Conservation (phyloP, 805 yeast species). For the Saturnispora dispora region DNA sequence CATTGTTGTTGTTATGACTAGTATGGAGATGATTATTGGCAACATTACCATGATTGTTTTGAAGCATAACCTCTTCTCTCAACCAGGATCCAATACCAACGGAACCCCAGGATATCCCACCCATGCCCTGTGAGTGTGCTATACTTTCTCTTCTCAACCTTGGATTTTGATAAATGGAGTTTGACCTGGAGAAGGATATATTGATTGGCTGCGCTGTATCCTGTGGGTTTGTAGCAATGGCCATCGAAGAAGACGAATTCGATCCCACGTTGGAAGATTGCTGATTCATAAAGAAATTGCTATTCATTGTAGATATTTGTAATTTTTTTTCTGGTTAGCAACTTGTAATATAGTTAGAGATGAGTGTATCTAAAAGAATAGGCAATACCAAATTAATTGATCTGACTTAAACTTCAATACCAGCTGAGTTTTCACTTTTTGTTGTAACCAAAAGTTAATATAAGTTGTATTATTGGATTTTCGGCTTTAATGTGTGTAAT, state of each 20-base stretch:
- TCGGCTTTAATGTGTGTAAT: background rate
- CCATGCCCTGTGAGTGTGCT: conserved; percentile 96
- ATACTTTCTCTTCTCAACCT: conserved; percentile 78
- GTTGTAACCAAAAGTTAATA: too few relatives aligned
- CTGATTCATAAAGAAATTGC: conserved; percentile 3
- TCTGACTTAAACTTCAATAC: background rate
- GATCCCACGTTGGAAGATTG: conserved; percentile 14
- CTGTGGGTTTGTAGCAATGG: conserved; percentile 1
- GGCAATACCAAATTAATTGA: background rate
- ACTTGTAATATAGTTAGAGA: background rate
- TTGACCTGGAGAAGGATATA: conserved; percentile 28
- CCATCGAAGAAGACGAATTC: conserved; percentile 8
- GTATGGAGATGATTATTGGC: conserved; percentile 2
- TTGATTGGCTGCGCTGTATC: conserved; percentile 29
- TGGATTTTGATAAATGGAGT: conserved; percentile 33
- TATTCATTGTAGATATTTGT: background rate
- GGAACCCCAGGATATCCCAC: conserved; percentile 97
- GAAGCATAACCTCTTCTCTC: conserved; percentile 79
- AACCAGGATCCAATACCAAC: conserved; percentile 93
- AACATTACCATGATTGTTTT: conserved; percentile 1
- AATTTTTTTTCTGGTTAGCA: background rate
- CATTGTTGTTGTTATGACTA: conserved; percentile 13
- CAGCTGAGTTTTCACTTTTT: background rate
- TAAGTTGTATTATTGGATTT: background rate
- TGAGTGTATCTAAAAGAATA: background rate